Percentiles rank a stretch among this genome's conserved stretches.
phyloP scores from a whole-genome alignment of 257 asterid genomes.

The Ehretia macrophylla region DNA sequence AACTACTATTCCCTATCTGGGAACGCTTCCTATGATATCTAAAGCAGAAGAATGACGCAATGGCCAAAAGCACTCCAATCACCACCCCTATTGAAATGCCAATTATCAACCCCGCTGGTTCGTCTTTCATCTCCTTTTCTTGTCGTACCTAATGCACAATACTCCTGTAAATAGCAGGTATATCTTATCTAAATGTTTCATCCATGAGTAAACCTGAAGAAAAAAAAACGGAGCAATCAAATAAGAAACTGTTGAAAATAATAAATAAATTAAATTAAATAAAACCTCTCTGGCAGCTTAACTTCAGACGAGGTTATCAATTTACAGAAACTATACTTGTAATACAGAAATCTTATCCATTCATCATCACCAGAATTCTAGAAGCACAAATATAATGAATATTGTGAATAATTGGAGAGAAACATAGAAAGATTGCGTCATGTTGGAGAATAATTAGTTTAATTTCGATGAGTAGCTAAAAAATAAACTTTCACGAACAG shows the following conservation, averaged over 20 bases:
- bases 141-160: background rate
- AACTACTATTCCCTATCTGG: conserved; percentile 78
- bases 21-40: conserved; percentile 47
- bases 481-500: background rate
- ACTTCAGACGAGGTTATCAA: background rate
- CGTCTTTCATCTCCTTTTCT: conserved; percentile 54
- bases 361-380: too few species aligned
- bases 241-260: too few species aligned
- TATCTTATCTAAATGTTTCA: conserved; percentile 26
- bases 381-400: too few species aligned
- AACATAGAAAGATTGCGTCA: too few species aligned
- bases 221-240: background rate
- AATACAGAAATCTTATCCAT: too few species aligned
- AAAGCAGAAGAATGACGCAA: conserved; percentile 54
- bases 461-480: background rate
- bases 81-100: conserved; percentile 89
- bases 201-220: conserved; percentile 37
- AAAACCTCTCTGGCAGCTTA: conserved; percentile 1
- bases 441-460: background rate
- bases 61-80: conserved; percentile 74
- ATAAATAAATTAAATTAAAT: too few species aligned
- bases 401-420: background rate
- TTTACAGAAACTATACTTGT: too few species aligned
- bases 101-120: conserved; percentile 57
- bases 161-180: background rate